phyloP scores from a whole-genome alignment of 2,329 filamentous ascomycete genomes.

The Pseudocercospora fijiensis region DNA sequence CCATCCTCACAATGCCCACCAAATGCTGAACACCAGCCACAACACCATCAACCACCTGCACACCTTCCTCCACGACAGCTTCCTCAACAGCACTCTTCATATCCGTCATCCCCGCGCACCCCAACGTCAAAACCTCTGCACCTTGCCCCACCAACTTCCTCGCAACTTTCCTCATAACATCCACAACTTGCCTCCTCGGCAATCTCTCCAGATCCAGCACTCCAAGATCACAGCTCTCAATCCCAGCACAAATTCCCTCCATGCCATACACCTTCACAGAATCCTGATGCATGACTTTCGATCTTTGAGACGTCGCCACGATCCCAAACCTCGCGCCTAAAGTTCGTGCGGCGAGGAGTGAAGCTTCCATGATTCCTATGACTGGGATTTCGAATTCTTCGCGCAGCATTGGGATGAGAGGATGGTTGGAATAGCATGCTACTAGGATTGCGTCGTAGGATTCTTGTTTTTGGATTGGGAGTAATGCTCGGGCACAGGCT shows the following conservation, averaged over 20 bases:
- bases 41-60: constrained; percentile 55
- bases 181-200: constrained; percentile 42
- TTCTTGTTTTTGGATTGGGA: constrained; percentile 42
- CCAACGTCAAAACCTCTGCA: constrained; percentile 47
- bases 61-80: constrained; percentile 45
- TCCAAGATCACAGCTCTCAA: constrained; percentile 44
- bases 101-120: constrained; percentile 53
- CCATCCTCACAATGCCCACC: constrained; percentile 48
- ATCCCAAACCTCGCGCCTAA: constrained; percentile 51
- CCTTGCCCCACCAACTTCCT: constrained; percentile 43
- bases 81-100: constrained; percentile 49
- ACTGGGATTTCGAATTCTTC: constrained; percentile 49
- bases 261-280: constrained; percentile 46
- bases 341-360: constrained; percentile 51
- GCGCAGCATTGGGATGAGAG: constrained; percentile 48
- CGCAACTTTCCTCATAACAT: constrained; percentile 43
- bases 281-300: constrained; percentile 44
- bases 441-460: constrained; percentile 51
- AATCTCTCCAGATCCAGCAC: constrained; percentile 49
- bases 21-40: constrained; percentile 50
- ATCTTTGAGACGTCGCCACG: constrained; percentile 44
- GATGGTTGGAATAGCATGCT: constrained; percentile 52
- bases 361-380: constrained; percentile 55
- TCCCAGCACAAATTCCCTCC: constrained; percentile 45
- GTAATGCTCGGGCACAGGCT: constrained; percentile 48